A percentile compares a stretch with the other conserved stretches of the same genome.
phyloP scores from a whole-genome alignment of 805 yeast genomes.

The Spathaspora girioi region DNA sequence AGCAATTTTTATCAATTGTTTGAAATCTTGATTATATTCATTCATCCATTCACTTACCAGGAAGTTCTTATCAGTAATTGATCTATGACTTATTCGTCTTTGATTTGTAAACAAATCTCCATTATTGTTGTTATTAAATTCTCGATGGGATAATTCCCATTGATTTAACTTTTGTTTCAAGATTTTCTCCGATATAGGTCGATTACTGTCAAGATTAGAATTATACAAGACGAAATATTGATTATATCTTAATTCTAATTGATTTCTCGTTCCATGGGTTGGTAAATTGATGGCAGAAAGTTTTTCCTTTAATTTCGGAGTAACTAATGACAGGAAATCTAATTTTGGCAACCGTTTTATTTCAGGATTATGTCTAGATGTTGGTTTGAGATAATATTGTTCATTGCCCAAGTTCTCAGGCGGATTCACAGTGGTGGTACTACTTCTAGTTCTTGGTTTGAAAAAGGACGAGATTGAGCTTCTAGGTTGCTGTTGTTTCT shows the following conservation, averaged over 20 bases:
- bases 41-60: constrained; percentile 42
- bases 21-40: constrained; percentile 38
- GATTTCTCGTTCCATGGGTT: constrained; percentile 57
- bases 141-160: constrained; percentile 59
- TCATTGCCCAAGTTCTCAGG: constrained; percentile 14
- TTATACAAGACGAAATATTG: constrained; percentile 78
- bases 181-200: constrained; percentile 56
- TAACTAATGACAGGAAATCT: constrained; percentile 57
- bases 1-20: constrained; percentile 35
- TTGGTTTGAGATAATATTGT: constrained; percentile 30
- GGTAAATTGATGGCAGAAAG: constrained; percentile 54
- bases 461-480: constrained; percentile 28
- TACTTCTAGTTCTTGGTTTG: constrained; percentile 9
- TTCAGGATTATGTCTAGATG: constrained; percentile 18
- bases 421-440: neutral
- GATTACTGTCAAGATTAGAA: constrained; percentile 70
- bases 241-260: constrained; percentile 66
- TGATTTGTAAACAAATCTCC: constrained; percentile 18
- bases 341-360: constrained; percentile 54
- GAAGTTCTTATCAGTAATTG: constrained; percentile 45
- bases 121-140: constrained; percentile 20
- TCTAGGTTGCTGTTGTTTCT: constrained; percentile 10
- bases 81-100: constrained; percentile 19
- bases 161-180: constrained; percentile 54
- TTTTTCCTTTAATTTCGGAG: constrained; percentile 58